Evolutionary conservation across 2,329 filamentous ascomycete species (phyloP), one percentile per base, ranked within the genome.

Genomic region (Scortechinia acanthostroma): DNA sequence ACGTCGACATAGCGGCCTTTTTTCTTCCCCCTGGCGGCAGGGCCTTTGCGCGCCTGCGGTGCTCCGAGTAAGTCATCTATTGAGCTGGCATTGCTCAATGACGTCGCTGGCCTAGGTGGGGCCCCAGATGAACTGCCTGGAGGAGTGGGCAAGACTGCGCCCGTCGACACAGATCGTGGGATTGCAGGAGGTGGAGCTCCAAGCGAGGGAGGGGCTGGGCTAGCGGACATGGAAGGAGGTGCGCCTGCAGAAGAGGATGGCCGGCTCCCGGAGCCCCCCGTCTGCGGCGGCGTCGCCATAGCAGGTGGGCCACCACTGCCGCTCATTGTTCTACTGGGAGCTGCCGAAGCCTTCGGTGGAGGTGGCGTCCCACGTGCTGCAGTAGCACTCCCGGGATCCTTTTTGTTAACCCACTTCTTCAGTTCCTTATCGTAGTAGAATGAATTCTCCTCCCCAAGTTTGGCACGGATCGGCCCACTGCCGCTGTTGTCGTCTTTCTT

Each of bases 401-500:
- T 96, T 71, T 96, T 96, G 70, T 98, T 97, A 60, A 98, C 75
- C 94, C 94, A 98, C 60, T 93, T 90, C 70, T 95, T 94, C 44
- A 95, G 76, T n/a, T 96, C 88, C 2, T 90, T 86, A 58, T 98
- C 93, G 57, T 93, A 98, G 53, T 91, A 85, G 63, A 98, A 96
- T 42, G 83, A 89, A 62, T 81, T 95, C 58, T 93, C 81, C 63
- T 98, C 94, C 49, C 91, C 94, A 5, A 98, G 77, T 58, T 98
- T 98, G 50, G 94, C 93, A 54, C 80, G 82, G 61, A 96, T 88
- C n/a, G 91, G 80, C 21, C 84, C 84, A 58, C 73, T 74, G n/a
- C 64, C 20, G 17, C 13, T 19, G 20, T 17, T 19, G n/a, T 66
- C 51, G n/a, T 73, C 62, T 53, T 85, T 77, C 59, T 86, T 83